Base-by-base conservation (phyloP, 2,329 filamentous ascomycete genomes). In the Ramularia endophylla region DNA sequence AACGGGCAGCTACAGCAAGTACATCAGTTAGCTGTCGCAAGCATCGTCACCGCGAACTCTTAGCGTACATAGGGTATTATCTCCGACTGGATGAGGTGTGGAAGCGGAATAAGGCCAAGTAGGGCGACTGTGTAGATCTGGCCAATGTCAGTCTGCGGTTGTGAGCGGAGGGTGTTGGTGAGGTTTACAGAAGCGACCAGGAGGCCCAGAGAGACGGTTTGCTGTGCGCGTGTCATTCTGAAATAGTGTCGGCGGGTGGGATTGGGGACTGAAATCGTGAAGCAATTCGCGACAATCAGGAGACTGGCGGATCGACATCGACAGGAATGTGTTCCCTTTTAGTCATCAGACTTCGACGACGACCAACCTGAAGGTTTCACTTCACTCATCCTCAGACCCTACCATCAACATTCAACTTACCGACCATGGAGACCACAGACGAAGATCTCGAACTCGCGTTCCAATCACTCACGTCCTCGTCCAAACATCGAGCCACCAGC, bases 91-190 rank as follows among this genome's bases (percentile, higher is more conserved):
- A 95, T 70, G 45, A 83, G 75, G 36, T 76, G 65, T 28, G 89
- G 87, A 19, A 95, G 75, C 25, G 89, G 87, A 36, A 95, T 74
- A 46, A 95, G 77, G 52, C 87, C 80, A 45, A 95, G 77, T 71
- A 84, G 92, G 47, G 90, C 80, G 38, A 85, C 82, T 46, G 95
- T 80, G 71, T 95, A 97, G 57, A 95, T 73, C 90, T 97, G 56
- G 31, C 25, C 13, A 13, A 48, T 58, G 55, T 44, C 29, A 43
- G 44, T 62, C 50, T 56, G 53, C 20, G 18, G n/a, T 27, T 34
- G 38, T 20, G 37, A 29, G 20, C 22, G 30, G 37, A 38, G 40
- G 41, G 40, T 35, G 36, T 25, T 36, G 32, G 38, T 36, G 36
- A 38, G 41, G 25, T 79, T 57, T 82, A 95, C 89, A 27, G 89